A percentile compares a stretch with the other conserved stretches of the same genome.
These are phyloP conservation scores for Tremellales sp. DNA, from an alignment of 1,284 basidiomycete species.

Conservation along the genomic window DNA sequence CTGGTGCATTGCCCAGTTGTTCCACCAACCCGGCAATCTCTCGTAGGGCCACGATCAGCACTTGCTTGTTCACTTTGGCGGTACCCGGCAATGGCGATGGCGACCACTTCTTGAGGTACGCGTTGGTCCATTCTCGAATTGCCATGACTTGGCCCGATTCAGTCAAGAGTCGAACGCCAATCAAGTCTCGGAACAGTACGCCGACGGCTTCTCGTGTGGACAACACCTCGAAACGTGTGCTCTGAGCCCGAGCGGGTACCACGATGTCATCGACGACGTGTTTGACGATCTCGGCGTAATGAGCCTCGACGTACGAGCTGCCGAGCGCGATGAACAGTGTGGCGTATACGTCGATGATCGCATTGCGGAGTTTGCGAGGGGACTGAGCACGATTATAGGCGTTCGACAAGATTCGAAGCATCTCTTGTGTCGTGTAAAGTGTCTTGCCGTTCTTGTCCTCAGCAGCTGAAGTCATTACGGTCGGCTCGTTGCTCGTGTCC, in stretches of 20 bases:
- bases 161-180: slow-evolving; percentile 80
- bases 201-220: slow-evolving; percentile 69
- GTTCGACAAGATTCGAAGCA: slow-evolving; percentile 71
- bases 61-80: slow-evolving; percentile 63
- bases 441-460: slow-evolving; percentile 63
- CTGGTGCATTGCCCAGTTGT: slow-evolving; percentile 87
- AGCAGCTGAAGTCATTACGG: slow-evolving; percentile 52
- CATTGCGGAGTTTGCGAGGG: slow-evolving; percentile 69
- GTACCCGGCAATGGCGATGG: slow-evolving; percentile 86
- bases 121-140: slow-evolving; percentile 74
- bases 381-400: slow-evolving; percentile 72
- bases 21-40: slow-evolving; percentile 82
- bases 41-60: slow-evolving; percentile 71
- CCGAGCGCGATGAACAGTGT: slow-evolving; percentile 74
- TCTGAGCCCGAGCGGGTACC: slow-evolving; percentile 53
- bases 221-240: slow-evolving; percentile 68
- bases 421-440: slow-evolving; percentile 70
- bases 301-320: slow-evolving; percentile 69
- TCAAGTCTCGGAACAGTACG: slow-evolving; percentile 74
- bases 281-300: slow-evolving; percentile 72
- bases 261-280: slow-evolving; percentile 79
- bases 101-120: slow-evolving; percentile 79
- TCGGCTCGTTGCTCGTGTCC: slow-evolving; percentile 57
- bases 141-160: slow-evolving; percentile 91
- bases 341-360: slow-evolving; percentile 85